Evolutionary conservation across 768 basidiomycete genomes (phyloP).

Genomic region (Kwoniella dendrophila): DNA sequence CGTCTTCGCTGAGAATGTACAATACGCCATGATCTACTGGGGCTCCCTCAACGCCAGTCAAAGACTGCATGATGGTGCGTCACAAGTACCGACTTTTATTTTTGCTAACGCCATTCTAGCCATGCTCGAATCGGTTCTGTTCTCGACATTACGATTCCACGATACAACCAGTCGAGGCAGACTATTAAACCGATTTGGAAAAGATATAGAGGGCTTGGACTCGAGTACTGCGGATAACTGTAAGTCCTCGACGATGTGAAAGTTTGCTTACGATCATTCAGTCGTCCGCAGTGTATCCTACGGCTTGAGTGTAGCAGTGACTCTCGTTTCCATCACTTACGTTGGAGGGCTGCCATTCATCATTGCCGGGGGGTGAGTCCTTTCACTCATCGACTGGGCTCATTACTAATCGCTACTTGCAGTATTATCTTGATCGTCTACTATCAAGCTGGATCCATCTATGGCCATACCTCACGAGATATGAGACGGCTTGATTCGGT

Average conservation of each 20-base stretch:
- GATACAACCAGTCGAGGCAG: slow-evolving; percentile 87
- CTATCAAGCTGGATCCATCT: slow-evolving; percentile 62
- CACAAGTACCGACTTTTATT: not conserved
- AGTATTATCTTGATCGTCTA: slow-evolving; percentile 45
- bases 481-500: slow-evolving; percentile 59
- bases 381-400: not conserved
- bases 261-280: not conserved
- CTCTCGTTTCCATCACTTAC: slow-evolving; percentile 71
- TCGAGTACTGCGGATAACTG: slow-evolving; percentile 82
- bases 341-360: slow-evolving; percentile 80
- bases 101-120: slow-evolving; percentile 54
- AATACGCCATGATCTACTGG: slow-evolving; percentile 65
- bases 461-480: slow-evolving; percentile 77
- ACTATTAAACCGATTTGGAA: slow-evolving; percentile 58
- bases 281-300: slow-evolving; percentile 67
- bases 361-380: slow-evolving; percentile 58
- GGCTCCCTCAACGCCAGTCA: slow-evolving; percentile 82
- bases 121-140: slow-evolving; percentile 76
- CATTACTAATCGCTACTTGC: not conserved
- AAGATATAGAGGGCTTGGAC: slow-evolving; percentile 87
- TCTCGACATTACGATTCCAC: slow-evolving; percentile 88
- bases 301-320: slow-evolving; percentile 69
- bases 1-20: slow-evolving; percentile 38
- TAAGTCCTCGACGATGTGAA: slow-evolving; percentile 47
- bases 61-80: slow-evolving; percentile 70